Conservation (phyloP, 176 grass and related monocot species). For the Aegilops longissima region DNA sequence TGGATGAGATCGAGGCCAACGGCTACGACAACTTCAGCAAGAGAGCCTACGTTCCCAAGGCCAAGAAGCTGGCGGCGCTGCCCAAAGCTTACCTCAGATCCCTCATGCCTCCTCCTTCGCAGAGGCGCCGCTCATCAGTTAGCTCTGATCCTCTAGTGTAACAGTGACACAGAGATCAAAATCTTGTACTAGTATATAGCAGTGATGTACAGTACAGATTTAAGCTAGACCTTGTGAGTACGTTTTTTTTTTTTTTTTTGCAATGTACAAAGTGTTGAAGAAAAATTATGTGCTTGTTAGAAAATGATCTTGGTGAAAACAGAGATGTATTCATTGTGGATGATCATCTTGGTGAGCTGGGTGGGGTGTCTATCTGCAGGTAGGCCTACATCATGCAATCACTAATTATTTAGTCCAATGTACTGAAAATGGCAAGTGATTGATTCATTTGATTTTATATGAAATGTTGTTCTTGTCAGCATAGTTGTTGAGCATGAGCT, state of each 20-base stretch:
- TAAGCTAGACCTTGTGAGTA: background rate
- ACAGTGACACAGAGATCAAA: background rate
- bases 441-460: too few relatives aligned
- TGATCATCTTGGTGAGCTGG: background rate
- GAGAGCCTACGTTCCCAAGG: constrained; percentile 82
- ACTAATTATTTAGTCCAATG: background rate
- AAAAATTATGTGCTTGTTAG: background rate
- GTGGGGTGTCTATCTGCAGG: background rate
- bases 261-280: constrained; percentile 14
- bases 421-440: background rate
- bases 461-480: background rate
- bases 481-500: too few relatives aligned
- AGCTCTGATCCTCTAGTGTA: background rate
- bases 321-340: background rate
- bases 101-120: constrained; percentile 30
- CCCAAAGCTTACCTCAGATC: constrained; percentile 81
- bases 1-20: constrained; percentile 94
- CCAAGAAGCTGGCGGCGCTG: constrained; percentile 80
- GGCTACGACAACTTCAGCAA: constrained; percentile 89
- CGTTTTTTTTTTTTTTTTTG: background rate
- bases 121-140: background rate
- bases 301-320: background rate
- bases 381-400: too few relatives aligned
- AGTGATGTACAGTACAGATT: background rate
- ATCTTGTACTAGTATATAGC: background rate